These are phyloP conservation scores for Dendrobium chrysotoxum DNA, from an alignment of 106 monocot species.

Conservation along the genomic window DNA sequence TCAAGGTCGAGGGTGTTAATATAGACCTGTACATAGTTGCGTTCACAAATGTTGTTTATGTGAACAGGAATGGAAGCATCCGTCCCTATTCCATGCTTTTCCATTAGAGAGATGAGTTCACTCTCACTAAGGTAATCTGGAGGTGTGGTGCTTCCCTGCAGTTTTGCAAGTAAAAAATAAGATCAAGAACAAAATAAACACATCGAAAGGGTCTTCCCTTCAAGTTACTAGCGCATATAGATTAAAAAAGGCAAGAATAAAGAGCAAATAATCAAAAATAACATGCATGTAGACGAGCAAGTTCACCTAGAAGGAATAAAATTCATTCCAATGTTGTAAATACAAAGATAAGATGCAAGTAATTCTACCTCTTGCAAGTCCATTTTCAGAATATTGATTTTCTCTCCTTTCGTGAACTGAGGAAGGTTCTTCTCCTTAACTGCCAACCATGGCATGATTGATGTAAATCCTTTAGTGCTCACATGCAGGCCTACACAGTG, in stretches of 20 bases:
- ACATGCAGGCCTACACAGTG: slow-evolving; percentile 69
- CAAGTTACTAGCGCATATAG: not conserved
- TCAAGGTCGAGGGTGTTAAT: not conserved
- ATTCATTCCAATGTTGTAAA: not conserved
- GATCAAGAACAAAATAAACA: not conserved
- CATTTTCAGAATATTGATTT: slow-evolving; percentile 62
- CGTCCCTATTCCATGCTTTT: slow-evolving; percentile 96
- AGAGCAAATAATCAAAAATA: not conserved
- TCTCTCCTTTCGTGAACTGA: slow-evolving; percentile 56
- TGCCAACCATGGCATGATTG: slow-evolving; percentile 96
- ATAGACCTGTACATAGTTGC: slow-evolving; percentile 94
- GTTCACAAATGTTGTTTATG: slow-evolving; percentile 92
- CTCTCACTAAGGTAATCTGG: slow-evolving; percentile 99
- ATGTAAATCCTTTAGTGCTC: slow-evolving; percentile 83
- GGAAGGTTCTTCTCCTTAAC: slow-evolving; percentile 86
- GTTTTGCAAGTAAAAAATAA: slow-evolving; percentile 7
- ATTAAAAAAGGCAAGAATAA: not conserved
- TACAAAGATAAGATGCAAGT: not conserved
- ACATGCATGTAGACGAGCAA: not conserved
- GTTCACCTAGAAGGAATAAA: not conserved
- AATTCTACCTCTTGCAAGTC: slow-evolving; percentile 77
- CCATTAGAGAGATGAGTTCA: slow-evolving; percentile 96
- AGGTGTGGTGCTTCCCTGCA: slow-evolving; percentile 79
- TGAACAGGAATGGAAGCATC: slow-evolving; percentile 96
- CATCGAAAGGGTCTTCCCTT: not conserved